phyloP scores from a whole-genome alignment of 441 rosid genomes.

The Gossypium gossypioides region DNA sequence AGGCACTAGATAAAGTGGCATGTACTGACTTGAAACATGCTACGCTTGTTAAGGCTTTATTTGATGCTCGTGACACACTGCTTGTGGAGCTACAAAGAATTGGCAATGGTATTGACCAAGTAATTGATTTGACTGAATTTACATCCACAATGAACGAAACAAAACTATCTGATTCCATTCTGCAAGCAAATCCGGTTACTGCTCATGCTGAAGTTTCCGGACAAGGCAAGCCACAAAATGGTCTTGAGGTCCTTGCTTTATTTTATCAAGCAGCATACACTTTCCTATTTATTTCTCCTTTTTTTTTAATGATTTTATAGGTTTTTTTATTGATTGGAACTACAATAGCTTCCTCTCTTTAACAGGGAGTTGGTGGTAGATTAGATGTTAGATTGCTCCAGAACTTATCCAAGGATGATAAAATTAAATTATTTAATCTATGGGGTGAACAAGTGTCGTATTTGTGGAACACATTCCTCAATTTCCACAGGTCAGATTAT shows the following conservation, averaged over 20 bases:
- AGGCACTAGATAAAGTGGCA: conserved; percentile 40
- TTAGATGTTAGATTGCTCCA: conserved; percentile 28
- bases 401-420: conserved; percentile 39
- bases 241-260: conserved; percentile 62
- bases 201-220: conserved; percentile 30
- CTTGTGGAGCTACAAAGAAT: conserved; percentile 59
- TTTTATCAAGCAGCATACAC: conserved; percentile 16
- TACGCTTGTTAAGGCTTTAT: conserved; percentile 53
- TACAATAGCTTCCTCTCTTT: conserved; percentile 17
- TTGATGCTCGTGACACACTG: conserved; percentile 51
- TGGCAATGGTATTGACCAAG: conserved; percentile 46
- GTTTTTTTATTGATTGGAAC: conserved; percentile 2
- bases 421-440: conserved; percentile 38
- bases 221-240: conserved; percentile 57
- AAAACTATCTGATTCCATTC: conserved; percentile 30
- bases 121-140: conserved; percentile 48
- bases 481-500: conserved; percentile 67
- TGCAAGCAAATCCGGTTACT: conserved; percentile 25
- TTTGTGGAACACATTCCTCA: conserved; percentile 70
- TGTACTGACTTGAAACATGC: conserved; percentile 37
- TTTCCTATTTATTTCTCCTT: conserved; percentile 3
- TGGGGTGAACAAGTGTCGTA: conserved; percentile 54
- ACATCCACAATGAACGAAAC: conserved; percentile 37
- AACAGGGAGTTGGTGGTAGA: conserved; percentile 41
- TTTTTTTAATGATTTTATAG: not conserved